Evolutionary conservation across 352 stramenopile genomes (phyloP).

Genomic region (Blastocystis sp.): DNA sequence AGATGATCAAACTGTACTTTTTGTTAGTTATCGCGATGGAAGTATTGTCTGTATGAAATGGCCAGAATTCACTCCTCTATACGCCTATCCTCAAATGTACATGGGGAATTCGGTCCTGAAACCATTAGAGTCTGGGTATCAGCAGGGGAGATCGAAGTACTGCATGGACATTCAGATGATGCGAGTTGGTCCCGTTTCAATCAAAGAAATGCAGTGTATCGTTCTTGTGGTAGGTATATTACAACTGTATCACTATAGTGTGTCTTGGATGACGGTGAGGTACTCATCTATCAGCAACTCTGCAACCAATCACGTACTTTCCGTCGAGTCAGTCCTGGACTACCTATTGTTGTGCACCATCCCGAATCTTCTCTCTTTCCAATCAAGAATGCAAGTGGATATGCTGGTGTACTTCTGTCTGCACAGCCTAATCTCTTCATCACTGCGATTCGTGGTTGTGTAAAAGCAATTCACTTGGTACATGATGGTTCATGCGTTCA

Average conservation of each 20-base stretch:
- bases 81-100: background rate
- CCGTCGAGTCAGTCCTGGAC: background rate
- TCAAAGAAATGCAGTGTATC: background rate
- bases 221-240: background rate
- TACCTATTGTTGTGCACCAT: background rate
- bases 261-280: background rate
- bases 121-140: background rate
- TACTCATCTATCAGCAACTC: slow-evolving; percentile 14
- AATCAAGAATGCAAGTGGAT: background rate
- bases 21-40: slow-evolving; percentile 5
- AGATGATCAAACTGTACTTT: background rate
- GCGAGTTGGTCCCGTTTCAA: background rate
- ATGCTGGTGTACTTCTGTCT: background rate
- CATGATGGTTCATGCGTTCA: background rate
- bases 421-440: slow-evolving; percentile 15
- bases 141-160: background rate
- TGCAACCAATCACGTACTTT: background rate
- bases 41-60: background rate
- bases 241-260: background rate
- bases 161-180: background rate
- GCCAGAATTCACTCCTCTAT: background rate
- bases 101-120: slow-evolving; percentile 13
- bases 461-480: background rate
- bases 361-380: background rate
- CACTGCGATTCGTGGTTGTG: background rate